Evolutionary conservation across 2,329 filamentous ascomycete genomes (phyloP).

Genomic region (Ascochyta viciae-villosae): DNA sequence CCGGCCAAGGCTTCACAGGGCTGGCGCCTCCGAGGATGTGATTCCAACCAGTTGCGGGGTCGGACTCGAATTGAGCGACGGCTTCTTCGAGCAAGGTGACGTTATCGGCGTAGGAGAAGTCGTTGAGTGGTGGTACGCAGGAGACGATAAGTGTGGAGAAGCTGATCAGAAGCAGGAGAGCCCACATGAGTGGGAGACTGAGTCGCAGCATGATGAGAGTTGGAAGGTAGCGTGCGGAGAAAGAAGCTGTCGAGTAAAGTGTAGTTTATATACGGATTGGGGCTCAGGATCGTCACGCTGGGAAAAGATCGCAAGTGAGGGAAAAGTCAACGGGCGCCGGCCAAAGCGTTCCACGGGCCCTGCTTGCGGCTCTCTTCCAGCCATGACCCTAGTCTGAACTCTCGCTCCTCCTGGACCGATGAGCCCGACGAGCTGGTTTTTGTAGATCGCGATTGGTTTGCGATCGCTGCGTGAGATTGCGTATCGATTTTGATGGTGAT

Average conservation of each 20-base stretch:
- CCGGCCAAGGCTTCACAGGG: conserved; percentile 9
- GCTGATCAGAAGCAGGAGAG: neutral
- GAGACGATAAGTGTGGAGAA: neutral
- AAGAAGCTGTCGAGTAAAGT: neutral
- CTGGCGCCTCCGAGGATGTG: conserved; percentile 1
- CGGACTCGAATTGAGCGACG: neutral
- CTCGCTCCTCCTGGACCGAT: neutral
- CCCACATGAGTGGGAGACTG: neutral
- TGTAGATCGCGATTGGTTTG: neutral
- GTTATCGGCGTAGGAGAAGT: conserved; percentile 12
- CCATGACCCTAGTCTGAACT: conserved; percentile 18
- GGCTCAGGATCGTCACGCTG: no score
- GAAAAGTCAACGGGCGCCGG: conserved; percentile 8
- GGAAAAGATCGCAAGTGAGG: neutral
- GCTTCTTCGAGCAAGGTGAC: conserved; percentile 3
- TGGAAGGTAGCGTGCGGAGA: neutral
- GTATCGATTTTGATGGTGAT: neutral
- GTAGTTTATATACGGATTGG: neutral
- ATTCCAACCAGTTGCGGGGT: conserved; percentile 1
- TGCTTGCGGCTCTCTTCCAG: conserved; percentile 18
- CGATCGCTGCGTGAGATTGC: neutral
- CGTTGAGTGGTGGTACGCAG: conserved; percentile 14
- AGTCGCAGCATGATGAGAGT: neutral
- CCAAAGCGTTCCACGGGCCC: conserved; percentile 27
- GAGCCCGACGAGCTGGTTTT: neutral